Evolutionary conservation across 257 asterid genomes (phyloP), one percentile per base, ranked within the genome.

Genomic region (Thymus mandschuricus): DNA sequence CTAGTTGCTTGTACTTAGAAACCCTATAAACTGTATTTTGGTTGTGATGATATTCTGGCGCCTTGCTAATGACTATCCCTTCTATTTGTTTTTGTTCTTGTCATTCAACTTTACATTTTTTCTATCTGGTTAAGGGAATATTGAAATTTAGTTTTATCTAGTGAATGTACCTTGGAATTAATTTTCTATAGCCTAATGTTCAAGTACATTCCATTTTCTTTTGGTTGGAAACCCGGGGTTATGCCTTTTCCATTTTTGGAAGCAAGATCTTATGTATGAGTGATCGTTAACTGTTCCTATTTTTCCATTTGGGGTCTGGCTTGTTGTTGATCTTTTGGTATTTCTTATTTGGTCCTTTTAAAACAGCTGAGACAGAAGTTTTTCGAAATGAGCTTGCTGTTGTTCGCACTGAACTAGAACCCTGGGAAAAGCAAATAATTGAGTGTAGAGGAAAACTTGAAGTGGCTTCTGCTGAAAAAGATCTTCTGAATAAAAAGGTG

Each of bases 381-480:
- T 87, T 89, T 72, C 85, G 92, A 51, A 60, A 66, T 64, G 95
- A 95, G 85, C 97, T 95, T 79, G 87, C 95, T 77, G 88, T 62
- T 60, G 94, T 92, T 71, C 98, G 99, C 65, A 67, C 87, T 40
- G 86, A 92, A 82, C 83, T 95, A 69, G 94, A 89, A 84, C 99
- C 99, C 11, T 95, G 99, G 99, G 99, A 95, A 78, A 89, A 85
- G 66, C 84, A 89, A 78, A 75, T 95, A 85, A 89, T 92, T 76
- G 96, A 89, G 77, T 93, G 89, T 60, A 86, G 83, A 68, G 98
- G 97, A 79, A 88, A 86, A 76, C 89, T 88, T 78, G 97, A 95
- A 64, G 97, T 95, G 75, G 96, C 96, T 75, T 81, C 90, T 34
- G 78, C 91, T 11, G 99, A 95, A 78, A 84, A 81, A 59, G 86